Base-by-base conservation (phyloP, 495 filamentous ascomycete species). In the Aspergillus incahuasiensis region DNA sequence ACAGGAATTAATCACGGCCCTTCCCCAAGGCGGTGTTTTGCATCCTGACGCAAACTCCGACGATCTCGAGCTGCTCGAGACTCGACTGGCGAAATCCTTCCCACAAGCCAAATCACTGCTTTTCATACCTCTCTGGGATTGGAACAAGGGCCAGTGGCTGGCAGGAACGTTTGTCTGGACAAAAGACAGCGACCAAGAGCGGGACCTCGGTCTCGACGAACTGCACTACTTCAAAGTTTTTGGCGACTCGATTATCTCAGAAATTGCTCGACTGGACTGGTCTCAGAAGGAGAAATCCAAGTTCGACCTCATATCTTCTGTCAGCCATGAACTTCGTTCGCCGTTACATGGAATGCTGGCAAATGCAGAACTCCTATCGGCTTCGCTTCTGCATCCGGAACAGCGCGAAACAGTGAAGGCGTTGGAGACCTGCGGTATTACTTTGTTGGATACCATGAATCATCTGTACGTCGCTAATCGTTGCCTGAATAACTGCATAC, bases 261-360 rank as follows among this genome's bases (percentile, higher is more conserved):
- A 86, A 57, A 77, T 86, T 0, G 76, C 78, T 0, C 77, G 80
- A 21, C 57, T 85, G 3, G 68, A 80, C 46, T 77, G 75, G 55
- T 67, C 66, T 22, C 63, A 52, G 16, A 77, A 74, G 15, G 79
- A 84, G 45, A 74, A 71, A 49, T 77, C 80, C 25, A 91, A 91
- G 58, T 80, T 82, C 2, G 86, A 86, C 52, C 84, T 90, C 52
- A 82, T 91, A 28, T 83, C 83, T 0, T 87, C 82, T 11, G 79
- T 91, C 22, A 87, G 83, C 28, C 88, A 91, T 62, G 88, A 91
- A 57, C 73, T 91, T 18, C 79, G 88, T 0, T 86, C 81, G 0
- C 88, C 88, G 0, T 66, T 91, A 15, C 85, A 89, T 57, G 86
- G 86, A 3, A 84, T 88, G 46, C 63, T 88, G 1, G 83, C 82